These are phyloP conservation scores for Ophiostoma sp. DNA, from an alignment of 2,329 filamentous ascomycete species.

Conservation along the genomic window DNA sequence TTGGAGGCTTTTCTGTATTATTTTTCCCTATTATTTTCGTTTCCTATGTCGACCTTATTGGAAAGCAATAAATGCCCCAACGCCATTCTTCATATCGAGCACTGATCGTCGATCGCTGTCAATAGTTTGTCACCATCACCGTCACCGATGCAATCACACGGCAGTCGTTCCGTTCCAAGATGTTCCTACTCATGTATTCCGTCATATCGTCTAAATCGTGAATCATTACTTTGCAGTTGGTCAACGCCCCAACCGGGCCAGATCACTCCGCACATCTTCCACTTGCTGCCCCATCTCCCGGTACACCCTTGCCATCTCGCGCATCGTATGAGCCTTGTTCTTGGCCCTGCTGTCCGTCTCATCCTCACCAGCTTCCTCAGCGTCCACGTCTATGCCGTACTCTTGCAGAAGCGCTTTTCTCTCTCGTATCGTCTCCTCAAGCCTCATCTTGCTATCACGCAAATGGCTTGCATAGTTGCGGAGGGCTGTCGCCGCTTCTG, in stretches of 20 bases:
- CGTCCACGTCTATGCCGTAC: constrained; percentile 51
- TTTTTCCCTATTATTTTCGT: not conserved
- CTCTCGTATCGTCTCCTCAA: constrained; percentile 46
- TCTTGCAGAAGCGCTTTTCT: constrained; percentile 47
- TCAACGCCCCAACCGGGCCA: constrained; percentile 38
- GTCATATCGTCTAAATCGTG: not conserved
- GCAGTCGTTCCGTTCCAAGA: not conserved
- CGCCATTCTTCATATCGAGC: constrained; percentile 1
- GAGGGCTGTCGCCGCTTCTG: constrained; percentile 46
- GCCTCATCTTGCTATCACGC: constrained; percentile 48
- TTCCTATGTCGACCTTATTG: not conserved
- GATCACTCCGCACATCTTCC: constrained; percentile 51
- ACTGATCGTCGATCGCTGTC: not conserved
- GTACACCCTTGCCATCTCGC: constrained; percentile 55
- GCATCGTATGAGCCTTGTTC: constrained; percentile 50
- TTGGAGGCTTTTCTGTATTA: not conserved
- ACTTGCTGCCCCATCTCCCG: constrained; percentile 52
- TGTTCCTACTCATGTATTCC: not conserved
- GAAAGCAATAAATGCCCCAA: not conserved
- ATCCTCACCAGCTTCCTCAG: constrained; percentile 31
- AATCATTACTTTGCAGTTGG: not conserved
- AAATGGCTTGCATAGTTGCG: constrained; percentile 51
- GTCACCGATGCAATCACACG: not conserved
- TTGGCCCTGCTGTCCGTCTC: constrained; percentile 31
- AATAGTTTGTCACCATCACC: not conserved